Evolutionary conservation across 2,329 filamentous ascomycete species (phyloP), one percentile per base, ranked within the genome.

Genomic region (Ophiocordyceps camponoti-saundersi): DNA sequence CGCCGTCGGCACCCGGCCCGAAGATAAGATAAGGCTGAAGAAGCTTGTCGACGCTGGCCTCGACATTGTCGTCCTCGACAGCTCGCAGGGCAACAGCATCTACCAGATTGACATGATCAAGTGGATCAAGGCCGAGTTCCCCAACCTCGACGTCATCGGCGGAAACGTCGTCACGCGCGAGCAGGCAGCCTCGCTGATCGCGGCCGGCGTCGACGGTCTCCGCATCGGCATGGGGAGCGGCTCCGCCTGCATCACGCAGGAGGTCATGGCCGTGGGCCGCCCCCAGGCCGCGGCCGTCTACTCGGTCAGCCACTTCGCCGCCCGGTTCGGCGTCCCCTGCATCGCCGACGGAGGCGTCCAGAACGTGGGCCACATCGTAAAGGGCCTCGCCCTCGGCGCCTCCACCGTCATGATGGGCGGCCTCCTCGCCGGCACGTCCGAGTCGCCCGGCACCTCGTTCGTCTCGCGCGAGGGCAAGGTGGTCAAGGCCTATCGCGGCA

Each of bases 341-440:
- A 96, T 98, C 61, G 92, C 92, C 50, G 92, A 98, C 58, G 92
- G 92, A 57, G 92, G 92, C 68, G 85, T 98, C 56, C 92, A 98
- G 68, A 98, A 98, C 61, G 85, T 98, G 54, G 92, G 92, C 47
- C 93, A 98, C 72, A 95, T 98, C 55, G 92, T 98, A 66, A 98
- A 98, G 77, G 90, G 89, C 62, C 80, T 98, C 54, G 82, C 92
- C 44, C 80, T 98, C 53, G 92, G 92, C 56, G 92, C 92, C 49
- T 87, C 85, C 43, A 93, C 89, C 36, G 83, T 98, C 64, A 98
- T 98, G 92, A 98, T 98, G 92, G 92, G 92, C 58, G 93, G 92
- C 69, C 80, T 98, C 46, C 77, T 98, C 53, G 92, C 92, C 45
- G 92, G 93, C 63, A 96, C 92, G 52, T 95, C 90, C 41, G 92